Base-by-base conservation (phyloP, 345 rosid genomes). In the Heritiera fomes region DNA sequence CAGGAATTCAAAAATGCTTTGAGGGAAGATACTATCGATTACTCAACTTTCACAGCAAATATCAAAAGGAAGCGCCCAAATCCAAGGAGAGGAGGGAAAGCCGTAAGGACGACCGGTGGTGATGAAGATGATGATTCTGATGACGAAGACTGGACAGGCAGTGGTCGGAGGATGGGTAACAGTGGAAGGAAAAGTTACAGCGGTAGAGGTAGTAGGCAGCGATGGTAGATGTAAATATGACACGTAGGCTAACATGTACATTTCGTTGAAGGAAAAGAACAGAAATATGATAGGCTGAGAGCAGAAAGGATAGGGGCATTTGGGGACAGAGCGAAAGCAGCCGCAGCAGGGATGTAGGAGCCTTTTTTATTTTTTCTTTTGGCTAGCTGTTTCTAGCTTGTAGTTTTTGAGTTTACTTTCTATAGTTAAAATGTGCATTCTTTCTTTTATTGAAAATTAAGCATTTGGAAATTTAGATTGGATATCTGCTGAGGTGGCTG, bases 1-100 rank as follows among this genome's bases (percentile, higher is more conserved):
- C 90, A 97, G 98, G 98, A 97, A 81, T 94, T 90, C 58, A 97
- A 97, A 82, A 90, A 82, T 50, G 98, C 98, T 0, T 84, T 94
- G 87, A 89, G 87, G 85, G 99, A 97, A 82, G 98, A 94, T 80
- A 86, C 98, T 32, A 70, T 91, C 0, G 98, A 97, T 85, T 97
- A 89, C 84, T 75, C 92, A 1, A 84, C 88, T 17, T 97, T 90
- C 84, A 92, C 99, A 55, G 87, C 98, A 45, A 97, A 82, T 84
- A 86, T 93, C 66, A 97, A 97, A 84, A 86, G 93, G 80, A 97
- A 94, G 79, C 91, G 99, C 0, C 90, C 93, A 18, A 81, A 88
- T 66, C 87, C 90, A 0, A 80, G 89, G 79, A 86, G 78, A 80
- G 90, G 84, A 62, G 77, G 86, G 18, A 88, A 79, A 83, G 58